Evolutionary conservation across 208 protist species (phyloP).

Genomic region (Leishmania guyanensis): DNA sequence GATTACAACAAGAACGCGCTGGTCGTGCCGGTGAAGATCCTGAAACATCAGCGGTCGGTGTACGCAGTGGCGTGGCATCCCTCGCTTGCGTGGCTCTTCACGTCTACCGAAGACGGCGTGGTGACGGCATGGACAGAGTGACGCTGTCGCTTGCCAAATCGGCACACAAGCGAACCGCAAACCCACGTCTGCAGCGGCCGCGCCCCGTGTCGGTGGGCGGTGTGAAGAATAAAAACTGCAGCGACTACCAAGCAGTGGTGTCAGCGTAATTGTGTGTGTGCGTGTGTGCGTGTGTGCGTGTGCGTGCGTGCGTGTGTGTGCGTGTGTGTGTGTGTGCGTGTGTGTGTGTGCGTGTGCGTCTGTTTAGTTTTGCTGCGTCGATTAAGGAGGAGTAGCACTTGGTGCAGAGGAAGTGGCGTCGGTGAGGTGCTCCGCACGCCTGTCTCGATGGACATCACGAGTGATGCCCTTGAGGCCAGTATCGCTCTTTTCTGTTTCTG

Average conservation of each 20-base stretch:
- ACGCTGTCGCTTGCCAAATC: not conserved
- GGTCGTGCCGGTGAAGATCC: slow-evolving; percentile 99
- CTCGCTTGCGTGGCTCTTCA: slow-evolving; percentile 99
- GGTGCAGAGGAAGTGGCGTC: not conserved
- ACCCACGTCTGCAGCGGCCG: not conserved
- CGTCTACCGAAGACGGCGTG: slow-evolving; percentile 95
- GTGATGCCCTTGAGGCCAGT: not conserved
- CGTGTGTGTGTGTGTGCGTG: not conserved
- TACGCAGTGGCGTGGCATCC: slow-evolving; percentile 97
- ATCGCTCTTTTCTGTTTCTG: not conserved
- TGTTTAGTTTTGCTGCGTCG: not conserved
- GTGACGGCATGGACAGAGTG: slow-evolving; percentile 94
- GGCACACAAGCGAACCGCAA: not conserved
- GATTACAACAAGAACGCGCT: slow-evolving; percentile 98
- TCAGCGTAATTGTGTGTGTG: not conserved
- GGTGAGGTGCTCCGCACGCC: not conserved
- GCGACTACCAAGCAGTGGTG: no score
- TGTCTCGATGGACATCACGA: not conserved
- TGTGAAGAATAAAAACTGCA: not conserved
- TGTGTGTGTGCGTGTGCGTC: not conserved
- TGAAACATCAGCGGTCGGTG: slow-evolving; percentile 94
- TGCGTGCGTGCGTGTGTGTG: not conserved
- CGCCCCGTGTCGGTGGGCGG: not conserved
- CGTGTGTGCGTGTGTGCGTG: slow-evolving; percentile 6
- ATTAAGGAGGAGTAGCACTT: not conserved